Conservation (phyloP, 176 grass and related monocot genomes). For the Puccinellia tenuiflora region DNA sequence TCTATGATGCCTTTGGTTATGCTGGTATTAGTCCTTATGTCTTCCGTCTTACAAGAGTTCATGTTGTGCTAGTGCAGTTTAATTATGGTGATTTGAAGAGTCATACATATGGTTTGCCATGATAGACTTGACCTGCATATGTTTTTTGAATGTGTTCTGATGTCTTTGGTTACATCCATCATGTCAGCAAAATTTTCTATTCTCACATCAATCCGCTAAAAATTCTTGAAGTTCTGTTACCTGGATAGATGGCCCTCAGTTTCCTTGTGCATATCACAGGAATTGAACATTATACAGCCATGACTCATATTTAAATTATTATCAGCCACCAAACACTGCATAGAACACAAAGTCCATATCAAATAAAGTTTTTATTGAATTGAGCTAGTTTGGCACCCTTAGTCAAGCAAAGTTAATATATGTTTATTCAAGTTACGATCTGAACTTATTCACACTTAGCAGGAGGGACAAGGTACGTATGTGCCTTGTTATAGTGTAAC, state of each 20-base stretch:
- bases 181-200: background rate
- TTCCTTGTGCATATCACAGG: background rate
- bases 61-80: background rate
- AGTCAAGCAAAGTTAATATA: background rate
- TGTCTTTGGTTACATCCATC: constrained; percentile 28
- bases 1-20: constrained; percentile 57
- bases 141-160: constrained; percentile 7
- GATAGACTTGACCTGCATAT: background rate
- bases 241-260: background rate
- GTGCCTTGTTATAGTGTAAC: background rate
- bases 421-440: constrained; percentile 7
- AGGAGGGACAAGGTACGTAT: background rate
- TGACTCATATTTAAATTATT: background rate
- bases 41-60: background rate
- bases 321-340: background rate
- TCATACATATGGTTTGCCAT: constrained; percentile 5
- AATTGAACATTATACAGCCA: constrained; percentile 9
- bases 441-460: background rate
- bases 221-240: background rate
- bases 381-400: constrained; percentile 15
- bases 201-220: background rate
- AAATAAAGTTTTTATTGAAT: background rate
- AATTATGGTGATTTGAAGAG: constrained; percentile 20
- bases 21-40: constrained; percentile 64
- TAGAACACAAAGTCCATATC: background rate